Conservation (phyloP, 2,329 filamentous ascomycete species). For the Orbilia quercus region DNA sequence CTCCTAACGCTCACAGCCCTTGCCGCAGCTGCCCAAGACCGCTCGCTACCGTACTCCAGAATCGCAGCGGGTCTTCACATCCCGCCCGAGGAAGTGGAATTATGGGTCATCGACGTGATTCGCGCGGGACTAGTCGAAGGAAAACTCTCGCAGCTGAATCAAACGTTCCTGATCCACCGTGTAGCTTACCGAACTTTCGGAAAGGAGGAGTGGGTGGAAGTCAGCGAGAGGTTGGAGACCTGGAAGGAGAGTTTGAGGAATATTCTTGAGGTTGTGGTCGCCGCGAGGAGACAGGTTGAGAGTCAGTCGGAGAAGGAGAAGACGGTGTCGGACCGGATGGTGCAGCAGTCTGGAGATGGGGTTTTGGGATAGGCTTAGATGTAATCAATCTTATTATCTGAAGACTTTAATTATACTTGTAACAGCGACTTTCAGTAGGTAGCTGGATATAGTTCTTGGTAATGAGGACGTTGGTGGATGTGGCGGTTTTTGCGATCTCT, state of each 20-base stretch:
- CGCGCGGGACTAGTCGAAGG: slow-evolving; percentile 94
- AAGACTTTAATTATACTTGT: too few species aligned
- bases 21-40: slow-evolving; percentile 82
- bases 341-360: slow-evolving; percentile 64
- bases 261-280: slow-evolving; percentile 82
- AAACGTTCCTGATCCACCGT: slow-evolving; percentile 94
- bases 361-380: slow-evolving; percentile 44
- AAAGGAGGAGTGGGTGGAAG: slow-evolving; percentile 97
- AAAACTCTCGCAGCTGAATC: slow-evolving; percentile 90
- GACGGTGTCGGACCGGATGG: slow-evolving; percentile 77
- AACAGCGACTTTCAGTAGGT: too few species aligned
- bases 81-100: slow-evolving; percentile 84
- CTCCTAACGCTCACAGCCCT: slow-evolving; percentile 91
- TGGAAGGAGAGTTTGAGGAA: slow-evolving; percentile 85
- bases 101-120: slow-evolving; percentile 99
- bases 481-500: neutral
- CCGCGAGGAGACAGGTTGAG: slow-evolving; percentile 77
- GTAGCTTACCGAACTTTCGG: slow-evolving; percentile 97
- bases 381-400: too few species aligned
- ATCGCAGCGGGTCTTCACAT: slow-evolving; percentile 89
- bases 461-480: neutral
- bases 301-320: slow-evolving; percentile 80
- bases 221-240: slow-evolving; percentile 87
- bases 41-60: slow-evolving; percentile 86
- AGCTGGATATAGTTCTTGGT: neutral